Base-by-base conservation (phyloP, 1,139 yeast species). In the Geotrichum citri-aurantii region DNA sequence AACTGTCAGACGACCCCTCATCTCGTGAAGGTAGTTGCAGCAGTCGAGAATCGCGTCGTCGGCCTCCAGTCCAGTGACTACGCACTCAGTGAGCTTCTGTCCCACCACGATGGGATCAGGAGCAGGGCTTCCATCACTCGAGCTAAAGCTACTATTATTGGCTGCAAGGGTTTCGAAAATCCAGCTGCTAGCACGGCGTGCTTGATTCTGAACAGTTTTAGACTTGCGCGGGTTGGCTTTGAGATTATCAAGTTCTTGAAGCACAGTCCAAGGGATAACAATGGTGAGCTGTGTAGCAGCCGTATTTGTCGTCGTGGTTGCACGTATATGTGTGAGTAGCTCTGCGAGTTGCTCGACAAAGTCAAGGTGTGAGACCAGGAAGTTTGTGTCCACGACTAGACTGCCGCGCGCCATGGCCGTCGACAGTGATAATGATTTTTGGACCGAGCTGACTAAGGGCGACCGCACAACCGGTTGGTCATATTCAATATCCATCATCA, bases 11-110 rank as follows among this genome's bases (percentile, higher is more conserved):
- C 75, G 19, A 62, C 14, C 78, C 27, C 69, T 71, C 61, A 57
- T 69, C 24, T 77, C 71, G 62, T 80, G 78, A 61, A 85, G 84
- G 68, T 79, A 91, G 31, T 86, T 67, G 66, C 96, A 87, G 69
- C 97, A 90, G 71, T 92, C 97, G 44, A 91, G 72, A 62, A 92
- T 91, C 0, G 96, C 80, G 66, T 91, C 96, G 69, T 92, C 98
- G 59, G 88, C 86, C 0, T 62, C 62, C 0, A 83, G 70, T 6
- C 24, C 68, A 56, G 55, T 66, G 64, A 61, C 74, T 82, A 65
- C 84, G 59, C 47, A 23, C 67, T 91, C 89, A 29, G 75, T 73
- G 44, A 80, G 59, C 63, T 79, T 81, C 69, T 92, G 97, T 0
- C 91, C 96, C 52, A 79, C 72, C 0, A 91, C 82, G 0, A 79